These are phyloP conservation scores for Cladosporium velox DNA, from an alignment of 2,329 filamentous ascomycete genomes.

Conservation along the genomic window DNA sequence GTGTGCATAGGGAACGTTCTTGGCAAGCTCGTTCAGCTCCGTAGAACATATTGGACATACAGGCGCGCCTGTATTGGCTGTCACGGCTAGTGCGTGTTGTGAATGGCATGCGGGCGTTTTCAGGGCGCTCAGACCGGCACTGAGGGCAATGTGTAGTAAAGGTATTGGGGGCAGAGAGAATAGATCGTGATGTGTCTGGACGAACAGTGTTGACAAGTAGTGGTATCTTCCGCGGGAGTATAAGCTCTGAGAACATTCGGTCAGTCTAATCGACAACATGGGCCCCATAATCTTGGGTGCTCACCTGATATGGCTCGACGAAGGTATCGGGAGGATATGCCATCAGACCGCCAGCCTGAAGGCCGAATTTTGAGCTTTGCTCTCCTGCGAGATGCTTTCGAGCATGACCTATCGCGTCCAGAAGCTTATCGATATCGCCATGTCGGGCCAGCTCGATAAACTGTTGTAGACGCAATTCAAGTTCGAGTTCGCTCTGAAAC, in stretches of 20 bases:
- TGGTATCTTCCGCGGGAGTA: conserved; percentile 75
- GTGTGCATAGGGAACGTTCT: conserved; percentile 88
- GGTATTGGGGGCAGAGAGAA: conserved; percentile 80
- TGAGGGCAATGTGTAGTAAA: conserved; percentile 85
- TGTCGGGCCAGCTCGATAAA: conserved; percentile 87
- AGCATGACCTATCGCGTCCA: conserved; percentile 79
- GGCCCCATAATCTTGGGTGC: conserved; percentile 13
- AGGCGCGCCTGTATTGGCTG: conserved; percentile 65
- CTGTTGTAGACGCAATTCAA: conserved; percentile 89
- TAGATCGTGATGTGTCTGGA: conserved; percentile 81
- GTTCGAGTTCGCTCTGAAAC: conserved; percentile 76
- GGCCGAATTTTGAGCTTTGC: conserved; percentile 65
- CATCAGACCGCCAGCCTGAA: conserved; percentile 77
- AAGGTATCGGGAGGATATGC: conserved; percentile 67
- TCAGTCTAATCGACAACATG: neutral
- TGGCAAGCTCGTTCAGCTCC: conserved; percentile 88
- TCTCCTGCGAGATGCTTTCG: conserved; percentile 77
- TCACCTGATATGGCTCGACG: conserved; percentile 62
- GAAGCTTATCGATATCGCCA: conserved; percentile 62
- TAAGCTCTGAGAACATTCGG: conserved; percentile 57
- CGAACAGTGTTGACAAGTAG: conserved; percentile 76
- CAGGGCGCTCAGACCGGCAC: conserved; percentile 86
- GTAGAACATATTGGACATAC: conserved; percentile 96
- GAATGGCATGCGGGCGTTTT: conserved; percentile 95
- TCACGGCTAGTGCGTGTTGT: conserved; percentile 57